These are phyloP conservation scores for Mortierella sp. DNA, from an alignment of 371 early-diverging fungal species.

Conservation along the genomic window DNA sequence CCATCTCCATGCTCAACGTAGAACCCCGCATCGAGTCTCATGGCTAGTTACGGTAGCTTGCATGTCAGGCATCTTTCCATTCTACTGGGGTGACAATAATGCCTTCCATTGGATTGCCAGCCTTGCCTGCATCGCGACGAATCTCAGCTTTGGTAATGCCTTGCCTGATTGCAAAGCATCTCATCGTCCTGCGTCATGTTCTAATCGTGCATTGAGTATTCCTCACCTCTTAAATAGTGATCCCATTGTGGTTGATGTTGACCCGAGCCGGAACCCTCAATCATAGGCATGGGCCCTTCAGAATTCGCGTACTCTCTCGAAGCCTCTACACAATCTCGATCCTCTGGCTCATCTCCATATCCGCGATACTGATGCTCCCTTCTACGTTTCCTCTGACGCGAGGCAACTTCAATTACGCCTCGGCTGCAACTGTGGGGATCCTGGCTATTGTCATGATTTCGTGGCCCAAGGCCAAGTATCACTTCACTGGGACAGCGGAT, in stretches of 20 bases:
- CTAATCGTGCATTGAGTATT: neutral
- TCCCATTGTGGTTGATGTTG: conserved; percentile 36
- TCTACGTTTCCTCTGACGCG: conserved; percentile 27
- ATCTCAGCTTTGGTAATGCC: conserved; percentile 28
- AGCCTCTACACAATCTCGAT: conserved; percentile 20
- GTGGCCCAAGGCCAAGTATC: conserved; percentile 36
- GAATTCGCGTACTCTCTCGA: conserved; percentile 14
- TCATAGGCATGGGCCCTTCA: conserved; percentile 20
- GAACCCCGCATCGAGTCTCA: conserved; percentile 38
- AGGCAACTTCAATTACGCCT: conserved; percentile 36
- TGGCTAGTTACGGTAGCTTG: conserved; percentile 39
- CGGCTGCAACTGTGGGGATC: conserved; percentile 4
- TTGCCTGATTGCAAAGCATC: neutral
- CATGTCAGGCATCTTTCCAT: conserved; percentile 42
- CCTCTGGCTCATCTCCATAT: conserved; percentile 32
- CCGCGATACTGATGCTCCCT: conserved; percentile 30
- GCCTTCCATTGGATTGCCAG: conserved; percentile 48
- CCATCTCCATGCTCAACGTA: conserved; percentile 36
- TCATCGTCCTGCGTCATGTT: no score
- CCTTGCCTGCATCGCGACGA: conserved; percentile 38
- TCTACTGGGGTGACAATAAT: conserved; percentile 39
- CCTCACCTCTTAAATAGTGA: conserved; percentile 2
- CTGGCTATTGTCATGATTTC: conserved; percentile 16
- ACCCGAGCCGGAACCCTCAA: conserved; percentile 27
- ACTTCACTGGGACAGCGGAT: conserved; percentile 38